These are phyloP conservation scores for Cicer arietinum DNA, from an alignment of 306 rosid genomes.

Conservation along the genomic window DNA sequence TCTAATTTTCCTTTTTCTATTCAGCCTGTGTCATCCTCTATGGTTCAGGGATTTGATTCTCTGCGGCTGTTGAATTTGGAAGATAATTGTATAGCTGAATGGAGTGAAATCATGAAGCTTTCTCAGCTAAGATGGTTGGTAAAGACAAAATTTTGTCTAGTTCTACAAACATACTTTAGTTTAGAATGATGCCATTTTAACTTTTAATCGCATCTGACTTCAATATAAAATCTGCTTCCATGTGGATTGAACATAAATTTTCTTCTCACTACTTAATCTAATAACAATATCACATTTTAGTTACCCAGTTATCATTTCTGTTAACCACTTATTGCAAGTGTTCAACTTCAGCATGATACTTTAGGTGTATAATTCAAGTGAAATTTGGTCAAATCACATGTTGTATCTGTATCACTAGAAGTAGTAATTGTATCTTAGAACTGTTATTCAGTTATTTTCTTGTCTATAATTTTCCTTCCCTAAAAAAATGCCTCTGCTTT, in stretches of 20 bases:
- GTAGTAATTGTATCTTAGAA: conserved; percentile 34
- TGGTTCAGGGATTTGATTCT: conserved; percentile 81
- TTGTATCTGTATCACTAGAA: conserved; percentile 38
- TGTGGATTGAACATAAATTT: conserved; percentile 27
- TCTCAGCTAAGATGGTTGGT: conserved; percentile 77
- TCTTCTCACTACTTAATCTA: conserved; percentile 22
- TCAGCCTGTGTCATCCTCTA: conserved; percentile 68
- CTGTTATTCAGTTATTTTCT: conserved; percentile 34
- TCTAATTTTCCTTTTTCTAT: conserved; percentile 48
- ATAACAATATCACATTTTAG: conserved; percentile 14
- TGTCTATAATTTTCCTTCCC: conserved; percentile 15
- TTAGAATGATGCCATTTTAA: conserved; percentile 21
- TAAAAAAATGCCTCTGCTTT: conserved; percentile 2
- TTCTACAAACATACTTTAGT: conserved; percentile 29
- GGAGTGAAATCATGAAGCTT: conserved; percentile 85
- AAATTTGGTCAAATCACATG: conserved; percentile 22
- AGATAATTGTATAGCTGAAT: conserved; percentile 75
- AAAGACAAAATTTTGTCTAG: conserved; percentile 24
- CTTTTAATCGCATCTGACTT: conserved; percentile 32
- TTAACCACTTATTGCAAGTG: conserved; percentile 22
- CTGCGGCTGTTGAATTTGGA: conserved; percentile 91
- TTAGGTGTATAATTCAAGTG: conserved; percentile 28
- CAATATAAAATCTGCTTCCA: conserved; percentile 34
- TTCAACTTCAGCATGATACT: conserved; percentile 39
- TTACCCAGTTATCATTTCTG: neutral